These are phyloP conservation scores for Obba rivulosa DNA, from an alignment of 768 basidiomycete species.

Conservation along the genomic window DNA sequence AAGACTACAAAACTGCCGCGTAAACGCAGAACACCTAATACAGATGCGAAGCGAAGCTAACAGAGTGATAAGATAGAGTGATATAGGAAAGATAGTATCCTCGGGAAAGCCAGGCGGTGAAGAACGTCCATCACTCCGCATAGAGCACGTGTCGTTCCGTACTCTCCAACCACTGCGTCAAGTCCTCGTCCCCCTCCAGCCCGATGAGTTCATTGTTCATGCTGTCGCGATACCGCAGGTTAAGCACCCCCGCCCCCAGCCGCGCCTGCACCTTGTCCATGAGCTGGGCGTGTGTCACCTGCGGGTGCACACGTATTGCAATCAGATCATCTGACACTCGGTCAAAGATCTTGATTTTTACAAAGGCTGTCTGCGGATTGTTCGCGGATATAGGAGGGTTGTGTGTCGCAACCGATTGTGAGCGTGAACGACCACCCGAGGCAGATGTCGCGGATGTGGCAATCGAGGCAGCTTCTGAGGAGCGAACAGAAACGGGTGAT, in stretches of 20 bases:
- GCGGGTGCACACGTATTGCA: slow-evolving; percentile 94
- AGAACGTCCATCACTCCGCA: slow-evolving; percentile 47
- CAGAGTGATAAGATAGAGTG: slow-evolving; percentile 18
- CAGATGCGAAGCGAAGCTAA: slow-evolving; percentile 2
- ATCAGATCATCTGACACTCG: slow-evolving; percentile 90
- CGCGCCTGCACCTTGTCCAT: slow-evolving; percentile 90
- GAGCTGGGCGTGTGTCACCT: slow-evolving; percentile 78
- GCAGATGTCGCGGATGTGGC: slow-evolving; percentile 29
- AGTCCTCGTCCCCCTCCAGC: slow-evolving; percentile 56
- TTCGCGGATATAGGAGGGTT: slow-evolving; percentile 71
- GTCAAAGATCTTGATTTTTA: slow-evolving; percentile 99
- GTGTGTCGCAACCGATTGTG: slow-evolving; percentile 54
- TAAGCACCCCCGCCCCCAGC: slow-evolving; percentile 65
- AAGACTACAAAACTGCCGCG: slow-evolving; percentile 4
- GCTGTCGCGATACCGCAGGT: slow-evolving; percentile 73
- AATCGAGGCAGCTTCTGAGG: slow-evolving; percentile 47
- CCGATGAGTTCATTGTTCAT: slow-evolving; percentile 61
- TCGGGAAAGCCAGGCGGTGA: background rate
- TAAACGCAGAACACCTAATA: background rate
- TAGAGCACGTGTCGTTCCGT: slow-evolving; percentile 83
- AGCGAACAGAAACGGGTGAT: slow-evolving; percentile 20
- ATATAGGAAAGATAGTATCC: slow-evolving; percentile 8
- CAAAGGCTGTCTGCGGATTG: slow-evolving; percentile 80
- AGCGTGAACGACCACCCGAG: slow-evolving; percentile 41
- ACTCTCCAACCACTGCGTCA: slow-evolving; percentile 69